A percentile compares a stretch with the other conserved stretches of the same genome.
These are phyloP conservation scores for Plicaturopsis crispa DNA, from an alignment of 768 basidiomycete species.

Conservation along the genomic window DNA sequence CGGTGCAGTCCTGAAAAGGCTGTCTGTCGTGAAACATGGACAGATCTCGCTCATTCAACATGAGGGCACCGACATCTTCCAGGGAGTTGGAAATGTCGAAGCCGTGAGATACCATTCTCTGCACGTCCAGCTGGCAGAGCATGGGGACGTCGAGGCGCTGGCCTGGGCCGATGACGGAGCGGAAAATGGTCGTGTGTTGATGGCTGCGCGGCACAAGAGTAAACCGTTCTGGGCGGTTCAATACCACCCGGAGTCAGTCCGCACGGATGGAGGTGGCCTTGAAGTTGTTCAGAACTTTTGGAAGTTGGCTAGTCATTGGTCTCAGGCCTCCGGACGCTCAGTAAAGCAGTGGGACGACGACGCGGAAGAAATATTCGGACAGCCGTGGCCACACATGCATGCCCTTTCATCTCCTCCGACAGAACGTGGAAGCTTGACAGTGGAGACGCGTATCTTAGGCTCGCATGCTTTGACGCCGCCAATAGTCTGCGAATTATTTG, in stretches of 20 bases:
- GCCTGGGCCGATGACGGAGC: slow-evolving; percentile 67
- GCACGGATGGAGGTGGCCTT: slow-evolving; percentile 62
- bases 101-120: slow-evolving; percentile 82
- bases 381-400: slow-evolving; percentile 49
- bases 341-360: slow-evolving; percentile 33
- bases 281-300: slow-evolving; percentile 71
- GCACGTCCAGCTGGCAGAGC: slow-evolving; percentile 41
- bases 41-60: slow-evolving; percentile 64
- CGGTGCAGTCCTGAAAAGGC: slow-evolving; percentile 52
- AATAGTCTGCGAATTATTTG: slow-evolving; percentile 54
- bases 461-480: slow-evolving; percentile 34
- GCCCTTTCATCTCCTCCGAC: slow-evolving; percentile 16
- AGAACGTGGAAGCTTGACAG: slow-evolving; percentile 17
- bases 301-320: slow-evolving; percentile 58
- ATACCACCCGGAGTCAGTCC: slow-evolving; percentile 82
- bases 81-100: slow-evolving; percentile 40
- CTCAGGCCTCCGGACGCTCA: slow-evolving; percentile 26
- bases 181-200: slow-evolving; percentile 64
- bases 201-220: slow-evolving; percentile 59
- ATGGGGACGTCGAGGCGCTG: slow-evolving; percentile 50
- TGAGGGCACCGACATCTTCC: slow-evolving; percentile 50
- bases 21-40: slow-evolving; percentile 72
- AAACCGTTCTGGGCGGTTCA: slow-evolving; percentile 85
- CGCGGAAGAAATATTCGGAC: slow-evolving; percentile 32
- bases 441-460: slow-evolving; percentile 32